Evolutionary conservation across 768 basidiomycete species (phyloP).

Genomic region (Amanita rubescens): DNA sequence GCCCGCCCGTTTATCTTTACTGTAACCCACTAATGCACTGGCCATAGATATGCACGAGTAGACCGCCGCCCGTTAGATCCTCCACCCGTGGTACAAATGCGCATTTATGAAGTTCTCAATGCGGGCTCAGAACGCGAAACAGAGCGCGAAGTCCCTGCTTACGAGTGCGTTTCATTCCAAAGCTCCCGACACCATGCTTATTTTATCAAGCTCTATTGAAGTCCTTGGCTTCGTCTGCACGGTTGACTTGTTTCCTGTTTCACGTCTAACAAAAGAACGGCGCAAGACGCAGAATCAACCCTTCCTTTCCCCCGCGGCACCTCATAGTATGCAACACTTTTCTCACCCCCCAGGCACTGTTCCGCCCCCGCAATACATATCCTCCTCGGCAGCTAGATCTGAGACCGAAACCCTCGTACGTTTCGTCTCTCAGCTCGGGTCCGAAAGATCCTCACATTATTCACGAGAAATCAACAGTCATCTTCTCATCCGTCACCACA

Average conservation of each 20-base stretch:
- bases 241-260: slow-evolving; percentile 66
- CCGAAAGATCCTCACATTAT: slow-evolving; percentile 1
- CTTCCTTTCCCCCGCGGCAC: slow-evolving; percentile 11
- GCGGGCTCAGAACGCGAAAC: slow-evolving; percentile 30
- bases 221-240: slow-evolving; percentile 67
- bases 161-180: slow-evolving; percentile 34
- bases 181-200: slow-evolving; percentile 7
- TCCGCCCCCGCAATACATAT: slow-evolving; percentile 4
- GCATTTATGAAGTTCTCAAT: slow-evolving; percentile 39
- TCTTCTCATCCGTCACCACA: not conserved
- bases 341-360: not conserved
- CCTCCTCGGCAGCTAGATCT: not conserved
- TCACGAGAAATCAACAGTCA: slow-evolving; percentile 5
- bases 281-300: not conserved
- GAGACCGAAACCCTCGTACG: not conserved
- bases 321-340: slow-evolving; percentile 1
- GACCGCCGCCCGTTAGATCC: slow-evolving; percentile 63
- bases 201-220: slow-evolving; percentile 43
- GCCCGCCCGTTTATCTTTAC: slow-evolving; percentile 8
- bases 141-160: slow-evolving; percentile 37
- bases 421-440: not conserved
- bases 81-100: slow-evolving; percentile 52
- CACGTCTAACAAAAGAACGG: slow-evolving; percentile 17
- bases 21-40: not conserved
- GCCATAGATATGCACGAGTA: slow-evolving; percentile 46